Percentiles rank a stretch among this genome's conserved stretches.
Evolutionary conservation across 441 rosid species (phyloP).

Genomic region (Erodium texanum): DNA sequence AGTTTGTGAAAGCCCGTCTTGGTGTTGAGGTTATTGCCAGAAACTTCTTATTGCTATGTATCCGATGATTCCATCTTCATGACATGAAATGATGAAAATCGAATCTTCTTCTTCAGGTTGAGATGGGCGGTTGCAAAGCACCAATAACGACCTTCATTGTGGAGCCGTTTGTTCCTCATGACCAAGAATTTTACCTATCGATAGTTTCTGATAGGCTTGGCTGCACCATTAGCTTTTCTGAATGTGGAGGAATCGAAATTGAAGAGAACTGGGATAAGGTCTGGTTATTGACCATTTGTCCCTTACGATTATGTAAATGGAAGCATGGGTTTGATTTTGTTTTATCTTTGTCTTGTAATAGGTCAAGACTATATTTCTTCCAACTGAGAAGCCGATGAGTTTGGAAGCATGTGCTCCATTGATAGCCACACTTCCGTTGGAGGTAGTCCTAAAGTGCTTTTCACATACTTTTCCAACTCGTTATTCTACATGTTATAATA

Average conservation of each 20-base stretch:
- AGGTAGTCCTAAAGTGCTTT: slow-evolving; percentile 31
- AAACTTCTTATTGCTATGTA: slow-evolving; percentile 6
- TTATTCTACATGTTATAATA: neutral
- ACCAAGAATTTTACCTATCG: slow-evolving; percentile 65
- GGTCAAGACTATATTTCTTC: slow-evolving; percentile 69
- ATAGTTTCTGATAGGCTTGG: slow-evolving; percentile 78
- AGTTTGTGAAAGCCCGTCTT: slow-evolving; percentile 71
- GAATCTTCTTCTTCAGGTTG: slow-evolving; percentile 53
- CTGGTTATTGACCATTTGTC: neutral
- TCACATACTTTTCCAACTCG: neutral
- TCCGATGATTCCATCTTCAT: slow-evolving; percentile 6
- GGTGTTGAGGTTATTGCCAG: slow-evolving; percentile 61
- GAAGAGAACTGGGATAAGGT: slow-evolving; percentile 94
- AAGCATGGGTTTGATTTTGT: slow-evolving; percentile 9
- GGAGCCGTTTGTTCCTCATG: slow-evolving; percentile 77
- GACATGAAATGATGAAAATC: slow-evolving; percentile 9
- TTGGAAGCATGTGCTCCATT: slow-evolving; percentile 70
- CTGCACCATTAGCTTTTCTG: slow-evolving; percentile 66
- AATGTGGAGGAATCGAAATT: slow-evolving; percentile 81
- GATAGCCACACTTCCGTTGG: slow-evolving; percentile 86
- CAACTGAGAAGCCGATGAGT: slow-evolving; percentile 51
- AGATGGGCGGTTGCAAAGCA: slow-evolving; percentile 79
- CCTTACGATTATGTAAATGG: neutral
- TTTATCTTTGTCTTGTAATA: slow-evolving; percentile 17
- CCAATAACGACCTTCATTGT: slow-evolving; percentile 81